Conservation (phyloP, 164 flowering plant genomes). For the Protea cynaroides region DNA sequence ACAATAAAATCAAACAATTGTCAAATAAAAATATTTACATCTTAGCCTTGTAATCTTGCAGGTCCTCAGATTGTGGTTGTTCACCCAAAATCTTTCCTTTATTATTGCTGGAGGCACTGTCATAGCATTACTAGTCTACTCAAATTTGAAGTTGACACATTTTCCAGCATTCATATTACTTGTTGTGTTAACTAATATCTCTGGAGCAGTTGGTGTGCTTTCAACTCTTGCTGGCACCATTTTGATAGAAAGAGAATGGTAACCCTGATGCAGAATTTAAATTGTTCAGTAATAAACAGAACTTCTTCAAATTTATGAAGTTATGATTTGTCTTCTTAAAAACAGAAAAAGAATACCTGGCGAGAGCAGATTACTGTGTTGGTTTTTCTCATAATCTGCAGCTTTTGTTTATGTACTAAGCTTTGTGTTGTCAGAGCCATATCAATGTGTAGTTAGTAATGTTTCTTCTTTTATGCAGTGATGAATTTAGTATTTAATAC, state of each 20-base stretch:
- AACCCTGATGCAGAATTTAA: background rate
- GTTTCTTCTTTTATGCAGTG: too few relatives aligned
- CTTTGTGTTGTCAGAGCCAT: too few relatives aligned
- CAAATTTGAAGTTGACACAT: slow-evolving; percentile 35
- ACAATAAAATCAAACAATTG: background rate
- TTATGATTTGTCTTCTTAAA: background rate
- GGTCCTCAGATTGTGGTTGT: slow-evolving; percentile 79
- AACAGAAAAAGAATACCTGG: too few relatives aligned
- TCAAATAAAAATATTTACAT: background rate
- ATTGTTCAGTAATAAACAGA: too few relatives aligned
- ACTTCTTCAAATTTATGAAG: background rate
- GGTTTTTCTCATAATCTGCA: too few relatives aligned
- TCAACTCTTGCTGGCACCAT: slow-evolving; percentile 88
- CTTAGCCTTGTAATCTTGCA: slow-evolving; percentile 14
- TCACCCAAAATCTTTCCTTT: slow-evolving; percentile 68
- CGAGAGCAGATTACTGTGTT: too few relatives aligned
- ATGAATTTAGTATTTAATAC: too few relatives aligned
- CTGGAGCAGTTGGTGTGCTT: slow-evolving; percentile 79
- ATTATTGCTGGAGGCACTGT: slow-evolving; percentile 72
- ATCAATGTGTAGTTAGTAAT: too few relatives aligned
- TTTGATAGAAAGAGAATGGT: slow-evolving; percentile 93
- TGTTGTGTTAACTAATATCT: slow-evolving; percentile 48
- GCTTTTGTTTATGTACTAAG: too few relatives aligned
- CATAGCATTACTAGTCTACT: slow-evolving; percentile 31
- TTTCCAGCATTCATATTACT: slow-evolving; percentile 41